Evolutionary conservation across 208 protist species (phyloP), one percentile per base, ranked within the genome.

Genomic region (Acanthamoeba healyi): DNA sequence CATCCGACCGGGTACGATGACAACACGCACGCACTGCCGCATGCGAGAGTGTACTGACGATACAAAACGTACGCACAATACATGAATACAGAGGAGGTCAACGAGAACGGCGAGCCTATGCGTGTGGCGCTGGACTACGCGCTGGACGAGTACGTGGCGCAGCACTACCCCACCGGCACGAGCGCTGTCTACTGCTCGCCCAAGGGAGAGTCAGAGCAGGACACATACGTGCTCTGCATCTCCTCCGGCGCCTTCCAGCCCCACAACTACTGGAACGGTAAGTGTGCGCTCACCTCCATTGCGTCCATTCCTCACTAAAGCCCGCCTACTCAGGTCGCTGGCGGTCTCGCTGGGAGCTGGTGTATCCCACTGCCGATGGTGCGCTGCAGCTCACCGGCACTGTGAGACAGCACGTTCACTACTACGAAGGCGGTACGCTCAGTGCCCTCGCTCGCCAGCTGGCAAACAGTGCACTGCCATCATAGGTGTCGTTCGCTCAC

Each of bases 341-440:
- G 72, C 84, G 94, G 61, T 96, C 93, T 88, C 95, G 96, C 56
- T 88, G 77, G 29, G 94, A 94, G 22, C 96, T 96, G 96, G 94
- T 82, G 4, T 88, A 84, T 42, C 93, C 72, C 7, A 56, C 44
- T 22, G 32, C 74, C 54, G 36, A 58, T 44, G 95, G 94, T 24
- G 56, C 84, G 7, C 92, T 93, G 3, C 67, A 94, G 14, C 34
- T 96, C 5, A 94, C 63, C 19, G 97, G 96, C 38, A 87, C 81
- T 29, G 32, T 97, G 32, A 74, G 95, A 42, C 74, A 96, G 56
- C 94, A 96, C 44, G 96, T 97, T 36, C 97, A 98, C 94, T 98
- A 97, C 93, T 98, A 97, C 88, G 97, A 98, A 92, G 96, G 97
- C 88, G 97, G 97, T 89, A 98, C 97, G 56, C 96, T 97, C 34